A percentile compares a stretch with the other conserved stretches of the same genome.
These are phyloP conservation scores for Diutina sp. DNA, from an alignment of 1,139 yeast genomes.

Conservation along the genomic window DNA sequence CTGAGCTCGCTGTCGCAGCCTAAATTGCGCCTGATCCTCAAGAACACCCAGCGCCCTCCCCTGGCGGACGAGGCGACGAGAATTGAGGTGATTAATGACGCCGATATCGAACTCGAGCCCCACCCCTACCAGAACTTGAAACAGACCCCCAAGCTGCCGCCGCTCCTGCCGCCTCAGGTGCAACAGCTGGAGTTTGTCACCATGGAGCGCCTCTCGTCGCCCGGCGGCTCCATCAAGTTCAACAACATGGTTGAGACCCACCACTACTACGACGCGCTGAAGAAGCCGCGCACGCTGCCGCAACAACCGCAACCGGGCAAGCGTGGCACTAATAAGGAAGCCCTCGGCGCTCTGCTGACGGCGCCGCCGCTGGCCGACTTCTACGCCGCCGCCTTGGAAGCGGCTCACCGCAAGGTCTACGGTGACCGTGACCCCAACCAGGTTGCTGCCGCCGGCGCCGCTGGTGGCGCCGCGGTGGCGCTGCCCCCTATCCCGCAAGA, in stretches of 20 bases:
- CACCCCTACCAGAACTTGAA: not conserved
- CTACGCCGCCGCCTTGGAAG: conserved; percentile 1
- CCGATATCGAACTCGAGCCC: not conserved
- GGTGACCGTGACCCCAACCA: not conserved
- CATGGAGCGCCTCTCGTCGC: not conserved
- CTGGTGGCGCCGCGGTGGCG: not conserved
- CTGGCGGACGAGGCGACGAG: not conserved
- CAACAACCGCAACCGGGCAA: not conserved
- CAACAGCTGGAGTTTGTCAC: not conserved
- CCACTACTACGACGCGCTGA: not conserved
- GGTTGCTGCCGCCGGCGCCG: not conserved
- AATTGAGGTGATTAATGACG: not conserved
- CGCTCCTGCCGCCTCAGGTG: not conserved
- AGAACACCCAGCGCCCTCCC: not conserved
- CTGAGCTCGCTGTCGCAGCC: not conserved
- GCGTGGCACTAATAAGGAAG: not conserved
- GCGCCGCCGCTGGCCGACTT: conserved; percentile 1
- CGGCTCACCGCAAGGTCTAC: not conserved
- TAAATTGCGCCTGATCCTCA: not conserved
- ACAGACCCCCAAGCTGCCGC: not conserved
- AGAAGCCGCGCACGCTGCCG: not conserved
- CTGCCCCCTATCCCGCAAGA: not conserved
- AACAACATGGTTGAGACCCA: not conserved
- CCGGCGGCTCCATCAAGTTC: not conserved
- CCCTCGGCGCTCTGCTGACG: not conserved